Conservation (phyloP, 1,139 yeast species). For the Magnusiomyces magnusii region DNA sequence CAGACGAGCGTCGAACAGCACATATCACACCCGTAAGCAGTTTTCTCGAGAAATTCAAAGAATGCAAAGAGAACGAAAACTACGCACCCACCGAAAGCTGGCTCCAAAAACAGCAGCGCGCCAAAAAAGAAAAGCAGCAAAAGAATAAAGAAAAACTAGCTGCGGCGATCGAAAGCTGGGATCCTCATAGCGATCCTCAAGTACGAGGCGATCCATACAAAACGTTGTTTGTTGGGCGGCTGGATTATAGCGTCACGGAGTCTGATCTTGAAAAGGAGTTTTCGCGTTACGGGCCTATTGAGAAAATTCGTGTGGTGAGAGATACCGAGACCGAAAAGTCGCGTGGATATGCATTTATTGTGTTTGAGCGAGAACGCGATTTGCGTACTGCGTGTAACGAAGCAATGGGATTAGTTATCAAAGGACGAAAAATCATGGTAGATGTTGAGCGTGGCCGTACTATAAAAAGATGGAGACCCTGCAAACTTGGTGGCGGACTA, state of each 20-base stretch:
- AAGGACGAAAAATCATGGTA: slow-evolving; percentile 52
- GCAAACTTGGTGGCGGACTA: slow-evolving; percentile 66
- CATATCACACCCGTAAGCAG: slow-evolving; percentile 46
- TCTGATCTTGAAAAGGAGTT: slow-evolving; percentile 59
- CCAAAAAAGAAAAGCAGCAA: slow-evolving; percentile 30
- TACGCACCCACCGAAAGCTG: slow-evolving; percentile 33
- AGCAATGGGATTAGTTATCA: slow-evolving; percentile 47
- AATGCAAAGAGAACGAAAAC: slow-evolving; percentile 32
- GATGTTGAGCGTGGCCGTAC: slow-evolving; percentile 83
- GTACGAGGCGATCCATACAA: slow-evolving; percentile 65
- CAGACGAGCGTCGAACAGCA: slow-evolving; percentile 44
- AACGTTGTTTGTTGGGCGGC: slow-evolving; percentile 71
- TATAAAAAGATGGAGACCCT: slow-evolving; percentile 71
- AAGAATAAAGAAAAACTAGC: slow-evolving; percentile 28
- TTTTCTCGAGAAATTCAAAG: slow-evolving; percentile 34
- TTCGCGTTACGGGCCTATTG: slow-evolving; percentile 61
- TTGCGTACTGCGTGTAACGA: slow-evolving; percentile 53
- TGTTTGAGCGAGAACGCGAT: slow-evolving; percentile 53
- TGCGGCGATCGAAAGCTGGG: slow-evolving; percentile 39
- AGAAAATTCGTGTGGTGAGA: slow-evolving; percentile 57
- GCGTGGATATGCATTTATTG: slow-evolving; percentile 80
- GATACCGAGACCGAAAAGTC: slow-evolving; percentile 48
- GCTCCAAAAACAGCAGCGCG: slow-evolving; percentile 34
- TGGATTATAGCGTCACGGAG: slow-evolving; percentile 61
- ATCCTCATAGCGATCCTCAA: slow-evolving; percentile 52